A percentile compares a stretch with the other conserved stretches of the same genome.
Conservation (phyloP, 2,329 filamentous ascomycete genomes). For the Zalaria obscura region DNA sequence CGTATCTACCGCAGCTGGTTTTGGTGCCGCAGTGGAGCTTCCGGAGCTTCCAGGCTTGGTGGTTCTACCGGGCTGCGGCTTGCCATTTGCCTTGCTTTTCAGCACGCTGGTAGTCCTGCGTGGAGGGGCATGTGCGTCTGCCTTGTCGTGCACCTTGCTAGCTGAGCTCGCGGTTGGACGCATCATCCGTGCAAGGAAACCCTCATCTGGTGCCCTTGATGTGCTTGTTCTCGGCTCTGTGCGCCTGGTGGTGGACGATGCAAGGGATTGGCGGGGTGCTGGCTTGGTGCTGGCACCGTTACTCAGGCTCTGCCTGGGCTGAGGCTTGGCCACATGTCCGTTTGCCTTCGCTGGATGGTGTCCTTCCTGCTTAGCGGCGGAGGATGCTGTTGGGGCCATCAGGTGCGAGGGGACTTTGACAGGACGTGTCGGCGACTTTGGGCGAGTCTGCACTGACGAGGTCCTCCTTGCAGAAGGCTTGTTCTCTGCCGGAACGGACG, state of each 20-base stretch:
- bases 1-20: constrained; percentile 3
- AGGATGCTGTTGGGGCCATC: constrained; percentile 56
- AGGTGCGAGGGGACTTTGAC: constrained; percentile 52
- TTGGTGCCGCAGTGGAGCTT: neutral
- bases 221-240: constrained; percentile 30
- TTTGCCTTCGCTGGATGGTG: constrained; percentile 5
- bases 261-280: constrained; percentile 21
- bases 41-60: neutral
- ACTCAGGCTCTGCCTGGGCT: too few relatives aligned
- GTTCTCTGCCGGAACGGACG: constrained; percentile 6
- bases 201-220: constrained; percentile 47
- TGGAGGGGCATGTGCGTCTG: constrained; percentile 15
- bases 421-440: constrained; percentile 56
- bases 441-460: constrained; percentile 22
- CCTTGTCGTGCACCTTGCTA: constrained; percentile 53
- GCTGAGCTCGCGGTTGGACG: constrained; percentile 57
- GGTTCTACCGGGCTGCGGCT: neutral
- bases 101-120: constrained; percentile 1
- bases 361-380: constrained; percentile 43
- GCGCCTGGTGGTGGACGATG: constrained; percentile 29
- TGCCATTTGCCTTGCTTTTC: constrained; percentile 1
- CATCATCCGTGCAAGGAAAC: constrained; percentile 73
- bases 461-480: constrained; percentile 19
- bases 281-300: constrained; percentile 14
- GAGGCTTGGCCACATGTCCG: neutral